Evolutionary conservation across 768 basidiomycete species (phyloP), one percentile per base, ranked within the genome.

Genomic region (Clathrus columnatus): DNA sequence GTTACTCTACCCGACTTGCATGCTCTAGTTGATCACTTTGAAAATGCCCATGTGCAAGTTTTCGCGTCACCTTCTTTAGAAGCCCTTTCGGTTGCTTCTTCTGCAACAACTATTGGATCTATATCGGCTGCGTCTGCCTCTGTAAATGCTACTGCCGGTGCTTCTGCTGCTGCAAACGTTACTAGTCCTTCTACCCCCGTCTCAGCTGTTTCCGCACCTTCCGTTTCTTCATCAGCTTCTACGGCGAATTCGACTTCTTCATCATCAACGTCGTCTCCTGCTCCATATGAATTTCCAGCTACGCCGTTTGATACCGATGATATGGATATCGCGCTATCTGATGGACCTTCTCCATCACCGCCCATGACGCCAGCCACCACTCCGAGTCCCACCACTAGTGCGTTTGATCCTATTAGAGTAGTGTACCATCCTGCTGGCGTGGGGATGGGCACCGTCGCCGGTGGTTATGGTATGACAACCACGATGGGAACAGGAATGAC

Each of bases 1-100:
- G 71, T 87, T 50, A 78, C 84, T 60, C 77, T 91, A 17, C 75
- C 77, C 28, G 86, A 89, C 62, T 76, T 89, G 0, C 86, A 89
- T 58, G 85, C 89, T 2, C 82, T 95, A 10, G 78, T 95, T 2
- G 90, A 94, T 68, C 92, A 95, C 65, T 93, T 94, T 61, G 92
- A 95, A 64, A 86, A 91, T 57, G 82, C 83, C 47, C 92, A 95
- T 66, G 87, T 94, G 66, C 78, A 88, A 64, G 82, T 91, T 57
- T 66, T 85, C 43, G 73, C 45, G n/a, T 20, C 18, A 7, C 18
- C 18, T 51, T 28, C 30, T 23, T 7, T 18, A 28, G 32, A 43
- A 16, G 24, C 50, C 29, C 50, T 41, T 11, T 20, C 45, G 30
- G 30, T 16, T 32, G 30, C 30, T 16, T 32, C 30, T 7, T 7